Evolutionary conservation across 306 rosid species (phyloP), one percentile per base, ranked within the genome.

Genomic region (Spatholobus suberectus): DNA sequence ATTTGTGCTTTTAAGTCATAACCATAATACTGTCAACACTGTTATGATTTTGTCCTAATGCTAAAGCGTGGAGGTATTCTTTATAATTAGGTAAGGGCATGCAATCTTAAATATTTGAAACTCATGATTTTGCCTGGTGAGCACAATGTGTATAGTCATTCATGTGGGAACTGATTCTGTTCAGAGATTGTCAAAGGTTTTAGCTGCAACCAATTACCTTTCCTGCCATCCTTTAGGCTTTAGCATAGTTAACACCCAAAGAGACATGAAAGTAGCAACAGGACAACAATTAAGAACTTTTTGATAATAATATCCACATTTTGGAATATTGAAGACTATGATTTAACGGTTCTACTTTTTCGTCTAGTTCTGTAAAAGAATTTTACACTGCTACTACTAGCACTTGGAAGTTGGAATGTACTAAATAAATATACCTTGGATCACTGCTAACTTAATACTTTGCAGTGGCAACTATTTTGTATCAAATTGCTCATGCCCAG

Each of bases 221-320:
- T 5, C 21, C 21, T 62, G 21, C 69, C 41, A 27, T 62, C 20
- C 41, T 62, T 59, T 29, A 26, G n/a, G n/a, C n/a, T n/a, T n/a
- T n/a, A n/a, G n/a, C 67, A 59, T 29, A 62, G 41, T 62, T 62
- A 29, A 62, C 41, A 62, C 20, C 40, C 23, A 63, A 32, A 63
- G 44, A 63, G 70, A 63, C 70, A 63, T 63, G 70, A 63, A 63
- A 63, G 20, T 14, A 61, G 68, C 21, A 61, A 27, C 68, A 27
- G 68, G 20, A 61, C 21, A 27, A 29, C 18, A 61, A 29, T 26
- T 29, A 24, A 24, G 18, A 27, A 61, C 40, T 20, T 54, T 27
- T 29, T 62, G 20, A 15, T n/a, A 34, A 65, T 34, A 17, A 65
- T 65, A 63, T 32, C 26, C 46, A 17, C 24, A 34, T 32, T 17